Evolutionary conservation across 2,329 filamentous ascomycete species (phyloP), one percentile per base, ranked within the genome.

Genomic region (Knufia fluminis): DNA sequence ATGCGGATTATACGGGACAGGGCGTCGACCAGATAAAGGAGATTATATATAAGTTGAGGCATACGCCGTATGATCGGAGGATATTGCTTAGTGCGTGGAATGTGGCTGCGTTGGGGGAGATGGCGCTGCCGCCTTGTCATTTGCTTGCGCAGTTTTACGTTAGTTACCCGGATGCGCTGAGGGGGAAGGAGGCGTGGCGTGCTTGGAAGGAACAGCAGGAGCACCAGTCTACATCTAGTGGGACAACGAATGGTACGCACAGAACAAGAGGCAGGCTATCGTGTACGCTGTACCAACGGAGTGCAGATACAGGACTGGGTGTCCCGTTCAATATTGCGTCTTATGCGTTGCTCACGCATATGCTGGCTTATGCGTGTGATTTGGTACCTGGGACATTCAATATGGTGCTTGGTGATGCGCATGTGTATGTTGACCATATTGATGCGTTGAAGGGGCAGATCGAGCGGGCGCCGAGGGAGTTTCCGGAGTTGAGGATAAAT

Each of bases 61-160:
- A 80, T 20, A 88, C 80, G 61, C 92, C 92, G 0, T 94, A 90
- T 64, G 91, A 97, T 64, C 77, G 92, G 0, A 74, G 92, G 26
- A 91, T 98, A 60, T 87, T 98, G 54, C 75, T 98, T 52, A 85
- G 78, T 55, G 92, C 92, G 0, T 98, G 92, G 92, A 98, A 98
- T 64, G 90, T 90, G 0, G 79, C 78, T 6, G 90, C 95, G 65
- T 66, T 96, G 57, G 76, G 76, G 57, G 83, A 85, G 65, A 96
- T 96, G 91, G 91, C 88, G 1, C 72, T 96, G 24, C 90, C 91
- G 54, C 91, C 91, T 1, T 96, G 90, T 64, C 91, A 96, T 69
- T 94, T 96, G 87, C 95, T 96, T 71, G 90, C 90, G 3, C 91
- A 96, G 64, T 96, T 96, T 62, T 95, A 94, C 64, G 88, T 94